Evolutionary conservation across 345 rosid species (phyloP), one percentile per base, ranked within the genome.

Genomic region (Syzygium grande): DNA sequence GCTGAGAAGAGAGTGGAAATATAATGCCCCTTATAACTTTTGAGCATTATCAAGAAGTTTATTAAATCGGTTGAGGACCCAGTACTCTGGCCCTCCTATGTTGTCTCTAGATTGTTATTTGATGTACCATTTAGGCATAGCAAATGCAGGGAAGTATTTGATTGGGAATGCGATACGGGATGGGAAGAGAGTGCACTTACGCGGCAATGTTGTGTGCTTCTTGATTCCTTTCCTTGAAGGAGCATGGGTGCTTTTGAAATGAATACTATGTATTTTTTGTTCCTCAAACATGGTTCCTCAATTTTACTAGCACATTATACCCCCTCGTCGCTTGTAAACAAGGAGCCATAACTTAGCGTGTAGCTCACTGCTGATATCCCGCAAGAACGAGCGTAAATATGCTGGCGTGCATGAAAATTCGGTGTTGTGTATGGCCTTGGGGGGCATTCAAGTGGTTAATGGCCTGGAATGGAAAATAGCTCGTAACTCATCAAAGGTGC

Each of bases 401-500:
- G 85, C 87, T 1, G 90, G 91, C 80, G 88, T 95, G 83, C 97
- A 96, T 91, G 99, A 96, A 34, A 89, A 87, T 89, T 92, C 95
- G 84, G 95, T 95, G 79, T 87, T 88, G 11, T 91, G 93, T 90
- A 79, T 89, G 91, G 97, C 98, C 86, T 92, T 94, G 95, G 99
- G 96, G 88, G 96, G 93, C 87, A 96, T 95, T 91, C 90, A 90
- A 88, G 91, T 92, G 87, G 90, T 93, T 87, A 96, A 96, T 89
- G 99, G 98, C 88, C 93, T 96, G 88, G 99, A 91, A 91, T 96
- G 97, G 90, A 94, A 94, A 93, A 92, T 96, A 85, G 91, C 98
- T 80, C 95, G 98, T 93, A 92, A 89, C 89, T 93, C 97, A 58
- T 95, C 89, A 90, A 98, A 95, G 98, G 99, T 96, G 90, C 87